Conservation (phyloP, 73 alveolate species). For the Paramecium octaurelia region DNA sequence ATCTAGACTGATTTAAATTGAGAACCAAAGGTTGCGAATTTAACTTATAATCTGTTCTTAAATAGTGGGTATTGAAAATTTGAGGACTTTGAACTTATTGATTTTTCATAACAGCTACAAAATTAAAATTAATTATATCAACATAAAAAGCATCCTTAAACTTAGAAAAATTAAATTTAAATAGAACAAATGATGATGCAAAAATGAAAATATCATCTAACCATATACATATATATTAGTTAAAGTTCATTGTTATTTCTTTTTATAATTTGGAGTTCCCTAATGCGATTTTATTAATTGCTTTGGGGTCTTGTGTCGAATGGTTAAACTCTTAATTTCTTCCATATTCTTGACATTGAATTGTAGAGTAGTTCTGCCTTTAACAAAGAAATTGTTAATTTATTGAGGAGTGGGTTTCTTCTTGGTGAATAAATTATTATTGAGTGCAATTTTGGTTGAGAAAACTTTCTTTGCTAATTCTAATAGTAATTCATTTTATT, state of each 20-base stretch:
- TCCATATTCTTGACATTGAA: neutral
- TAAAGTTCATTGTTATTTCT: neutral
- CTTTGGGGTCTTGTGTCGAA: neutral
- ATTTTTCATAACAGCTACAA: constrained; percentile 31
- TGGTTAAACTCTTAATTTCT: neutral
- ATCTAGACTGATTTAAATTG: neutral
- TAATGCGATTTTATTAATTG: neutral
- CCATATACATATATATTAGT: neutral
- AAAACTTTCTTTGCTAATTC: constrained; percentile 11
- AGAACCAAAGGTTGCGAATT: neutral
- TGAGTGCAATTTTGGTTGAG: neutral
- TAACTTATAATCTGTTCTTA: neutral
- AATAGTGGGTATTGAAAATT: neutral
- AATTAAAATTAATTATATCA: neutral
- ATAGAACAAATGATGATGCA: neutral
- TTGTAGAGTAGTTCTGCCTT: neutral
- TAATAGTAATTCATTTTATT: neutral
- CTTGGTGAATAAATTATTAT: neutral
- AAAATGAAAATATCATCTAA: neutral
- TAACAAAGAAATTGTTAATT: constrained; percentile 2
- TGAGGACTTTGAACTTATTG: neutral
- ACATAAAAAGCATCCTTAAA: neutral
- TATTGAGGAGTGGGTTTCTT: neutral
- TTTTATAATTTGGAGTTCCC: neutral
- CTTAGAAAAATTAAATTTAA: neutral